Evolutionary conservation across 176 grass and related monocot species (phyloP).

Genomic region (Carex parvula): DNA sequence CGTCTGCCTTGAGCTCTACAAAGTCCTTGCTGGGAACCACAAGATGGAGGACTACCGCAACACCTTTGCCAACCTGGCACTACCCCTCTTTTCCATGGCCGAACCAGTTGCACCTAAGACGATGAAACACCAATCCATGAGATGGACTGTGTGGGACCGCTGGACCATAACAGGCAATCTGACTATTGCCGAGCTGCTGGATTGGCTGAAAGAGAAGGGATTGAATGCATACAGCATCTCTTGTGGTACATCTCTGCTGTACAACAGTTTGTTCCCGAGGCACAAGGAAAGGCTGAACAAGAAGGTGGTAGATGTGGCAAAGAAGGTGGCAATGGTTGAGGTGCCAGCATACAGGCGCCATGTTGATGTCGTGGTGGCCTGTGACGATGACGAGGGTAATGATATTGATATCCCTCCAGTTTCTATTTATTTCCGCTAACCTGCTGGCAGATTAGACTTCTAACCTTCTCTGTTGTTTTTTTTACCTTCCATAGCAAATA

Average conservation of each 20-base stretch:
- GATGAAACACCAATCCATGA: slow-evolving; percentile 53
- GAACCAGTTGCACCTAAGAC: slow-evolving; percentile 55
- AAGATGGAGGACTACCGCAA: slow-evolving; percentile 60
- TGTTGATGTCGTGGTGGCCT: slow-evolving; percentile 58
- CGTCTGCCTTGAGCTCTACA: slow-evolving; percentile 88
- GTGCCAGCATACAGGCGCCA: slow-evolving; percentile 51
- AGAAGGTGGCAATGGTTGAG: slow-evolving; percentile 49
- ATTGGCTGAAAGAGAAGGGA: slow-evolving; percentile 58
- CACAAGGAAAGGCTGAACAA: slow-evolving; percentile 58
- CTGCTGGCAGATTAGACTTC: not conserved
- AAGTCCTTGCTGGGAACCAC: slow-evolving; percentile 63
- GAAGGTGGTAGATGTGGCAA: slow-evolving; percentile 57
- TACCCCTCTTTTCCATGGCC: slow-evolving; percentile 58
- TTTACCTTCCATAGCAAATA: not conserved
- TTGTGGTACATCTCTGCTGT: slow-evolving; percentile 59
- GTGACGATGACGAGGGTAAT: slow-evolving; percentile 46
- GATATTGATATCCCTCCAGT: slow-evolving; percentile 65
- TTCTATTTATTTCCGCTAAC: slow-evolving; percentile 72
- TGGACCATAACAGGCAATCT: slow-evolving; percentile 64
- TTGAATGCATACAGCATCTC: slow-evolving; percentile 69
- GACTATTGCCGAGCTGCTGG: slow-evolving; percentile 50
- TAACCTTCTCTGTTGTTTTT: slow-evolving; percentile 4
- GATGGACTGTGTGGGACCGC: slow-evolving; percentile 74
- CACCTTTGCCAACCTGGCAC: slow-evolving; percentile 64
- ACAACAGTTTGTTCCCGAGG: slow-evolving; percentile 62